These are phyloP conservation scores for Aspergillus neoniger DNA, from an alignment of 2,329 filamentous ascomycete species.

Conservation along the genomic window DNA sequence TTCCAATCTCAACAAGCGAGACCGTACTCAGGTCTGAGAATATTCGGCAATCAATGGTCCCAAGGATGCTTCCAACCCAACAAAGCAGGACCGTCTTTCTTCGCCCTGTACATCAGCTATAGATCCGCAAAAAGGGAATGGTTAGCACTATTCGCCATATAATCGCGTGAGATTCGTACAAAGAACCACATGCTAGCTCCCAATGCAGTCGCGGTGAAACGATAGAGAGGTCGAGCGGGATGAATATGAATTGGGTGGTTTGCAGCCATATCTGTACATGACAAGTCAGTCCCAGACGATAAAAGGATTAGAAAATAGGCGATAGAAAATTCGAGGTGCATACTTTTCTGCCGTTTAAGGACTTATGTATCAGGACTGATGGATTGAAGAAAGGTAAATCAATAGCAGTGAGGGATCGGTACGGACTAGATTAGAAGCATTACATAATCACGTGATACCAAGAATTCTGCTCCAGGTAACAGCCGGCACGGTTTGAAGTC, in stretches of 20 bases:
- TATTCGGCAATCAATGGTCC: constrained; percentile 69
- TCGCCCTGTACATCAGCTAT: constrained; percentile 92
- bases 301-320: neutral
- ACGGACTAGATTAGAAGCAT: neutral
- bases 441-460: neutral
- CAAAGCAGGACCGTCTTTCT: constrained; percentile 90
- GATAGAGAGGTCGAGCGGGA: constrained; percentile 70
- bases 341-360: constrained; percentile 1
- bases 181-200: constrained; percentile 99
- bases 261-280: constrained; percentile 38
- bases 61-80: constrained; percentile 95
- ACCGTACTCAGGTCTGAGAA: neutral
- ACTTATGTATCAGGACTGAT: neutral
- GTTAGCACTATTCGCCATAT: constrained; percentile 19
- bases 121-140: constrained; percentile 1
- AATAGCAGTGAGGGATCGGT: neutral
- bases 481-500: neutral
- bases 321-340: neutral
- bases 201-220: constrained; percentile 80
- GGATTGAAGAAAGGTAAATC: neutral
- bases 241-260: constrained; percentile 55
- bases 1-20: neutral
- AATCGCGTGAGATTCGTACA: constrained; percentile 52
- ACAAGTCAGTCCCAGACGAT: neutral
- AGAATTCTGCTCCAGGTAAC: neutral